Base-by-base conservation (phyloP, 225 moss, liverwort and hornwort species). In the Sphagnum tenellum region DNA sequence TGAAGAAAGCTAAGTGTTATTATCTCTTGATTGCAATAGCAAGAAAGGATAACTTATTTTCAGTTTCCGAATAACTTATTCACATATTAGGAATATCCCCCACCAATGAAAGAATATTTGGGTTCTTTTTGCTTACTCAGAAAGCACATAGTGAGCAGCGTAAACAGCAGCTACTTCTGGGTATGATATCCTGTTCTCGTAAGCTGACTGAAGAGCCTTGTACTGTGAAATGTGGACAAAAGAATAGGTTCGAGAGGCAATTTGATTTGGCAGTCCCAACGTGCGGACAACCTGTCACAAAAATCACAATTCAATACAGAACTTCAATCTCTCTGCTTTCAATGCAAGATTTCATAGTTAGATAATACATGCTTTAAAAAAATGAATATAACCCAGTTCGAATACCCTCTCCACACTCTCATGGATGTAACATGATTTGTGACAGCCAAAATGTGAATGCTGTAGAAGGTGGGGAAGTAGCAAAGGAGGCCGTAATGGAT, bases 121-220 rank as follows among this genome's bases (percentile, higher is more conserved):
- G 49, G 13, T 49, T 52, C 59, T 52, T 52, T 2, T n/a, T 3
- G 13, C 81, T 83, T 70, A 92, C 92, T 85, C 85, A 2, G 92
- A 88, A 9, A 89, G 72, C 46, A 86, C 79, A 44, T 79, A 91
- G 59, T 91, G 90, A 9, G 71, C 90, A 14, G 90, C 88, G 46
- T 83, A 92, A 8, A 85, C 87, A 6, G 92, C 92, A 62, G 92
- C 88, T 64, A 83, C 88, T 48, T 75, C 89, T 12, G 83, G 81
- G 65, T 80, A 55, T 61, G 66, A 14, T 60, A 52, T 67, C 49
- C 63, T 61, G 48, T 29, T 72, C 63, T 72, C 66, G 64, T 74
- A 66, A 45, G 85, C 88, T 47, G 69, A 52, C 46, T 92, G 92
- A 56, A 92, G 70, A 52, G 92, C 92, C 70, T 82, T 81, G 75